phyloP scores from a whole-genome alignment of 495 filamentous ascomycete species.

The Aspergillus wentii region DNA sequence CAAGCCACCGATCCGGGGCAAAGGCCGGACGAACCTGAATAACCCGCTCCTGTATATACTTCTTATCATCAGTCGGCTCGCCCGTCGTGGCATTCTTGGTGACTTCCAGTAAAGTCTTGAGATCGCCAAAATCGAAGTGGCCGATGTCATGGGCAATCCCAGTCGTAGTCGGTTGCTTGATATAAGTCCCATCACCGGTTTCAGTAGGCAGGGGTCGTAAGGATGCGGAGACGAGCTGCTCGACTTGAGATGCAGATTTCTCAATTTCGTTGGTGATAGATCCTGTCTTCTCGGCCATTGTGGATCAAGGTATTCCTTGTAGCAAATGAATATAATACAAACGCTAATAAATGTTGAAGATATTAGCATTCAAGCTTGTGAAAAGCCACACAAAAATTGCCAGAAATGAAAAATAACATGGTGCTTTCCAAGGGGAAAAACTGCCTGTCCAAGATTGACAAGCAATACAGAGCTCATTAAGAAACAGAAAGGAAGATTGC shows the following conservation, averaged over 20 bases:
- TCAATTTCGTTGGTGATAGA: conserved; percentile 18
- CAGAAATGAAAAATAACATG: no score
- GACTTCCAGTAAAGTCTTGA: conserved; percentile 42
- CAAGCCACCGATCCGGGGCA: neutral
- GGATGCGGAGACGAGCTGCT: conserved; percentile 52
- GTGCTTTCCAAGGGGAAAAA: no score
- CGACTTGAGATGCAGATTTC: conserved; percentile 44
- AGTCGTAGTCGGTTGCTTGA: conserved; percentile 24
- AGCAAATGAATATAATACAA: neutral
- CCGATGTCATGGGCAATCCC: conserved; percentile 34
- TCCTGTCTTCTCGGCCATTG: conserved; percentile 20
- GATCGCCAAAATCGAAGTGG: conserved; percentile 34
- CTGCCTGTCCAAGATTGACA: no score
- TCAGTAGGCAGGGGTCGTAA: conserved; percentile 58
- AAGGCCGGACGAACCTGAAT: conserved; percentile 31
- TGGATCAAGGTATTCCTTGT: neutral
- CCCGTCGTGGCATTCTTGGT: conserved; percentile 68
- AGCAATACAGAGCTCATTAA: no score
- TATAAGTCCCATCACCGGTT: conserved; percentile 56
- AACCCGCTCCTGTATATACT: conserved; percentile 53
- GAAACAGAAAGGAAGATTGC: no score
- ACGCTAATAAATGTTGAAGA: no score
- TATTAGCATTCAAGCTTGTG: no score
- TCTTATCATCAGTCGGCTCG: conserved; percentile 81
- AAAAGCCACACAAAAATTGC: no score